A percentile compares a stretch with the other conserved stretches of the same genome.
Conservation (phyloP, 129 eudicot species). For the Deinandra increscens region DNA sequence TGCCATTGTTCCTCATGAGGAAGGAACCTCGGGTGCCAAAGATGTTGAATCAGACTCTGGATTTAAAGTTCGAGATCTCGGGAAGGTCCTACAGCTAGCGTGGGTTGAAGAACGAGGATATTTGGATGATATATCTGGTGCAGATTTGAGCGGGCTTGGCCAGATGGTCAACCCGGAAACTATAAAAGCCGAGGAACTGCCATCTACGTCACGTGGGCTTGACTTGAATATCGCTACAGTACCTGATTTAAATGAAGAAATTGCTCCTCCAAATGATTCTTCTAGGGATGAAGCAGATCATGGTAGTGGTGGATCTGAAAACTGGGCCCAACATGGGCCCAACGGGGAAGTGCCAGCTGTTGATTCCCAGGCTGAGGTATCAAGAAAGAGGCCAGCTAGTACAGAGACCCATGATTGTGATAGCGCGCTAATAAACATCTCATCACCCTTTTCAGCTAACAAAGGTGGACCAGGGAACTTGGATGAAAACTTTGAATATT, state of each 20-base stretch:
- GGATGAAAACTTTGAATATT: conserved; percentile 70
- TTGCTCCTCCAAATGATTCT: conserved; percentile 56
- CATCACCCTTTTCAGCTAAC: conserved; percentile 44
- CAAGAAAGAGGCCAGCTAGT: conserved; percentile 59
- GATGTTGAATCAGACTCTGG: conserved; percentile 56
- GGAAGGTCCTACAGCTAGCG: conserved; percentile 62
- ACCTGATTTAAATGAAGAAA: conserved; percentile 79
- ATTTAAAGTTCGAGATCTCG: conserved; percentile 81
- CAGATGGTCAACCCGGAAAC: conserved; percentile 30
- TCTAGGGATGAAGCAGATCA: conserved; percentile 62
- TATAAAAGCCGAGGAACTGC: conserved; percentile 29
- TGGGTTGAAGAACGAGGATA: conserved; percentile 58
- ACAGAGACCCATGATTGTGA: conserved; percentile 57
- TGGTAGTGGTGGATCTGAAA: conserved; percentile 67
- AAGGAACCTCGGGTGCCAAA: conserved; percentile 50
- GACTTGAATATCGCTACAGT: conserved; percentile 77
- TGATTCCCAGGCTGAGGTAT: conserved; percentile 36
- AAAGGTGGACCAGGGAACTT: conserved; percentile 40
- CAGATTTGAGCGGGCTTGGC: conserved; percentile 21
- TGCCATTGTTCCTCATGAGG: conserved; percentile 18
- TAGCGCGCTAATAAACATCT: conserved; percentile 65
- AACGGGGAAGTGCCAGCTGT: conserved; percentile 65
- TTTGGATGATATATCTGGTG: conserved; percentile 45
- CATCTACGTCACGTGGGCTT: conserved; percentile 53
- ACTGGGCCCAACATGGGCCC: conserved; percentile 44